These are phyloP conservation scores for Tolypocladium cylindrosporum DNA, from an alignment of 2,329 filamentous ascomycete genomes.

Conservation along the genomic window DNA sequence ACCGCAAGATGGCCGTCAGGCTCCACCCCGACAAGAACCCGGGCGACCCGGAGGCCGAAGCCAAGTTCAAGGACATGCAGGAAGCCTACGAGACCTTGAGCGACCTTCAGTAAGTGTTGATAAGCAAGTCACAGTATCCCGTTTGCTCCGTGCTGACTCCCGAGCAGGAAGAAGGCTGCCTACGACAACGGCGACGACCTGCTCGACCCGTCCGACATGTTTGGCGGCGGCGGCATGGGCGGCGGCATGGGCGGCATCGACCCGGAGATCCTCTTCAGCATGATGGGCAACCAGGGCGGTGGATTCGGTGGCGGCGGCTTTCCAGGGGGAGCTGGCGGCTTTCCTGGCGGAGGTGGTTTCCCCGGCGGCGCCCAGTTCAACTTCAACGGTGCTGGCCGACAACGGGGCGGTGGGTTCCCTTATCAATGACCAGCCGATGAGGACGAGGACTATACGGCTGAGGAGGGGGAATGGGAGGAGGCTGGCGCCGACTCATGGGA, in stretches of 20 bases:
- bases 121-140: neutral
- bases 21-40: slow-evolving; percentile 98
- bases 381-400: slow-evolving; percentile 30
- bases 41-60: slow-evolving; percentile 71
- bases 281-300: slow-evolving; percentile 62
- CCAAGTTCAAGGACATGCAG: slow-evolving; percentile 94
- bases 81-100: slow-evolving; percentile 95
- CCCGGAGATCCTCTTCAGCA: slow-evolving; percentile 70
- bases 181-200: slow-evolving; percentile 93
- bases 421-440: slow-evolving; percentile 40
- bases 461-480: slow-evolving; percentile 18
- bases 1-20: slow-evolving; percentile 86
- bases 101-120: slow-evolving; percentile 68
- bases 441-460: slow-evolving; percentile 22
- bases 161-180: slow-evolving; percentile 64
- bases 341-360: slow-evolving; percentile 28
- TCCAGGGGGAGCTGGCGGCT: slow-evolving; percentile 39
- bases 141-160: slow-evolving; percentile 21
- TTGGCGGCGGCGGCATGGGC: slow-evolving; percentile 56
- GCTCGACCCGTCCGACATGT: slow-evolving; percentile 80
- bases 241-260: slow-evolving; percentile 62
- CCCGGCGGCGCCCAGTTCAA: slow-evolving; percentile 36
- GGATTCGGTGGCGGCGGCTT: slow-evolving; percentile 28
- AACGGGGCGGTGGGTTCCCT: slow-evolving; percentile 28
- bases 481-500: slow-evolving; percentile 9